phyloP scores from a whole-genome alignment of 2,329 filamentous ascomycete species.

The Lachnellula cervina region DNA sequence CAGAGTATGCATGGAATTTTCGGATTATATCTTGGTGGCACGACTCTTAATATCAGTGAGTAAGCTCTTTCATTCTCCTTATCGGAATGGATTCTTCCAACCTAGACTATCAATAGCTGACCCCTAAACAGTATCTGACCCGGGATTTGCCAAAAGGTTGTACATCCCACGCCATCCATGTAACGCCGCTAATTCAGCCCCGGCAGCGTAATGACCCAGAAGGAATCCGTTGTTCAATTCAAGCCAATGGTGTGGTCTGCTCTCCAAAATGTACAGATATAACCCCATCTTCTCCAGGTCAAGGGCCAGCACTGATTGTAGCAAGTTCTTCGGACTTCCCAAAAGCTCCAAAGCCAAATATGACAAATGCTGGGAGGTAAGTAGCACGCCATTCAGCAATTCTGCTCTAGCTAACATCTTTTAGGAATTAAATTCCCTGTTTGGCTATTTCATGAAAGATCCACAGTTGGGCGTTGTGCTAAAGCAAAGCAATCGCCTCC shows the following conservation, averaged over 20 bases:
- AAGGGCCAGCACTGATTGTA: constrained; percentile 6
- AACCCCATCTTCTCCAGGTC: neutral
- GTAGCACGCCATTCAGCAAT: constrained; percentile 15
- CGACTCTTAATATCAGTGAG: constrained; percentile 27
- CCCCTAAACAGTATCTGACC: constrained; percentile 20
- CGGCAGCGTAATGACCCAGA: constrained; percentile 22
- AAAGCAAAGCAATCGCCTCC: constrained; percentile 32
- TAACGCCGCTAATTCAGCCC: constrained; percentile 6
- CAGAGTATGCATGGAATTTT: constrained; percentile 27
- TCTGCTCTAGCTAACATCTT: constrained; percentile 35
- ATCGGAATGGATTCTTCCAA: neutral
- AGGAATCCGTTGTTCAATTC: constrained; percentile 20
- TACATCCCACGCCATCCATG: neutral
- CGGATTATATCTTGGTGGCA: constrained; percentile 23
- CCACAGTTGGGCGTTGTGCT: constrained; percentile 41
- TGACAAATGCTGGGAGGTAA: constrained; percentile 23
- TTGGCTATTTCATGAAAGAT: constrained; percentile 41
- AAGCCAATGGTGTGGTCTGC: constrained; percentile 17
- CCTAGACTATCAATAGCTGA: neutral
- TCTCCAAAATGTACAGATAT: constrained; percentile 14
- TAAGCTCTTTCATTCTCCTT: neutral
- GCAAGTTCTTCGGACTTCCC: constrained; percentile 29
- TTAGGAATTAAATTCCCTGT: constrained; percentile 31
- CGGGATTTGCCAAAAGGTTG: constrained; percentile 19
- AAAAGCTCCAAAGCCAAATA: constrained; percentile 21